phyloP scores from a whole-genome alignment of 129 eudicot genomes.

The Chrysanthemum lavandulifolium region DNA sequence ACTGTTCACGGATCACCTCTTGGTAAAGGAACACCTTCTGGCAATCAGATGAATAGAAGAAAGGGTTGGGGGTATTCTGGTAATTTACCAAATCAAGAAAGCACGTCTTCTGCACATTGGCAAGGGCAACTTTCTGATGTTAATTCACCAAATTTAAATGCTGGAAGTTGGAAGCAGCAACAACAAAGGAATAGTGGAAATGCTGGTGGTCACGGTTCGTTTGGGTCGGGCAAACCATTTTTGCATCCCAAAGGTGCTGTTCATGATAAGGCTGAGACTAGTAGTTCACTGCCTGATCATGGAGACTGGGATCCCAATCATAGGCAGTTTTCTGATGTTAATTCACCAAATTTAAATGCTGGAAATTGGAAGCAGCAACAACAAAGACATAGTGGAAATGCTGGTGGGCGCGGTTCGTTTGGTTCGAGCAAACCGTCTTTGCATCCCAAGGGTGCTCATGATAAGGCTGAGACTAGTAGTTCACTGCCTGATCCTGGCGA shows the following conservation, averaged over 20 bases:
- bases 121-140: slow-evolving; percentile 62
- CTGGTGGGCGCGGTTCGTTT: slow-evolving; percentile 35
- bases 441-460: slow-evolving; percentile 49
- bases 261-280: slow-evolving; percentile 61
- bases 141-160: slow-evolving; percentile 37
- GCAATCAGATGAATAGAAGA: slow-evolving; percentile 62
- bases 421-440: slow-evolving; percentile 41
- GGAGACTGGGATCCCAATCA: slow-evolving; percentile 75
- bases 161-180: slow-evolving; percentile 50
- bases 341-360: slow-evolving; percentile 38
- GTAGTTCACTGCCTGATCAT: slow-evolving; percentile 80
- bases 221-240: slow-evolving; percentile 41
- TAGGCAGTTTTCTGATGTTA: slow-evolving; percentile 47
- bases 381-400: slow-evolving; percentile 47
- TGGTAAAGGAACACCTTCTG: slow-evolving; percentile 60
- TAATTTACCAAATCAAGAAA: slow-evolving; percentile 55
- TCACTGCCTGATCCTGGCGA: slow-evolving; percentile 95
- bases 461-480: slow-evolving; percentile 57
- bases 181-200: slow-evolving; percentile 54
- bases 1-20: slow-evolving; percentile 86
- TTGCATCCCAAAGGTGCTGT: slow-evolving; percentile 44
- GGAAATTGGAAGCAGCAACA: slow-evolving; percentile 55
- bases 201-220: slow-evolving; percentile 33
- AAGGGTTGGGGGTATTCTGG: slow-evolving; percentile 71
- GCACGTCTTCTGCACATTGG: slow-evolving; percentile 47